Conservation (phyloP, 2,329 filamentous ascomycete genomes). For the Penicillium sclerotiorum region DNA sequence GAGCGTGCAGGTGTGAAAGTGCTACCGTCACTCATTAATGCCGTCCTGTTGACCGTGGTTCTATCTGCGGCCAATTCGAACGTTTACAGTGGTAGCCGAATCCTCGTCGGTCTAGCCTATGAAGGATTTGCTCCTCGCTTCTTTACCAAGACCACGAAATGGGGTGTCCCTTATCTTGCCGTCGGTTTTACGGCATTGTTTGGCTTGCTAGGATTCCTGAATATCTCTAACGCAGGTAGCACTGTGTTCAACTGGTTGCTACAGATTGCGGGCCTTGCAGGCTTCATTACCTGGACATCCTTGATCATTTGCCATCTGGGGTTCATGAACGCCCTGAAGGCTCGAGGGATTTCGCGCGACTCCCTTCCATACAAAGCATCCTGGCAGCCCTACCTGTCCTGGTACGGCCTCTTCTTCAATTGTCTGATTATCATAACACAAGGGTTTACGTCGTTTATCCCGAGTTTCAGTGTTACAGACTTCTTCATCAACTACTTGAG, state of each 20-base stretch:
- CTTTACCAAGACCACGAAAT: conserved; percentile 45
- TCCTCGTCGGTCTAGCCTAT: conserved; percentile 67
- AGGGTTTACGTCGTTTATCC: conserved; percentile 69
- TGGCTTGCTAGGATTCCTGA: conserved; percentile 70
- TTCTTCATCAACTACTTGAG: conserved; percentile 49
- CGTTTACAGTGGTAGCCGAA: conserved; percentile 40
- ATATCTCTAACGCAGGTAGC: conserved; percentile 63
- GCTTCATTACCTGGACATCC: conserved; percentile 41
- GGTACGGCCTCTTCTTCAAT: conserved; percentile 53
- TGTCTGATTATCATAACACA: conserved; percentile 63
- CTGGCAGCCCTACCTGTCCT: conserved; percentile 65
- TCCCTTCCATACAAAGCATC: conserved; percentile 64
- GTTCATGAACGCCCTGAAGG: conserved; percentile 63
- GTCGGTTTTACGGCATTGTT: conserved; percentile 53
- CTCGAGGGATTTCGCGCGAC: conserved; percentile 60
- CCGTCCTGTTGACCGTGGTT: conserved; percentile 46
- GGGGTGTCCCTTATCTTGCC: conserved; percentile 49
- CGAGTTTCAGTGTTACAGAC: conserved; percentile 57
- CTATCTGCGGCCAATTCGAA: conserved; percentile 48
- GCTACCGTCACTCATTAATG: conserved; percentile 46
- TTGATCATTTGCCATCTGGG: conserved; percentile 61
- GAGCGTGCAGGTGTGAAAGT: conserved; percentile 40
- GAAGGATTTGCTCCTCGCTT: conserved; percentile 48
- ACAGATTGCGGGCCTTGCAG: conserved; percentile 38
- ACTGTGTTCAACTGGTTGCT: conserved; percentile 56